These are phyloP conservation scores for Neobulgaria alba DNA, from an alignment of 2,329 filamentous ascomycete genomes.

Conservation along the genomic window DNA sequence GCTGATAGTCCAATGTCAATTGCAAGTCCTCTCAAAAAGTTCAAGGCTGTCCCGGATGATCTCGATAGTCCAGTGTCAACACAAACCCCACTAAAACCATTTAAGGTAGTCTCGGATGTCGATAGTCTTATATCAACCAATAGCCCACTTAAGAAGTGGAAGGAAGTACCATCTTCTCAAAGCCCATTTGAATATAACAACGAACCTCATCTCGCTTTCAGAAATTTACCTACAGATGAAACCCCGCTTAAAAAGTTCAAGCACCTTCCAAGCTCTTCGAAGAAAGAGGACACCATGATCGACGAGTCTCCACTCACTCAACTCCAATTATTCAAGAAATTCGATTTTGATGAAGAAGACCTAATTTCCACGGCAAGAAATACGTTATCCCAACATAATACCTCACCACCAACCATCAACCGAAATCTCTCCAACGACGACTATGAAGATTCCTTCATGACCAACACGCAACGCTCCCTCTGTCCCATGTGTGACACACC, in stretches of 20 bases:
- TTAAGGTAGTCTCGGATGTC: background rate
- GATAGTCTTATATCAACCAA: no score
- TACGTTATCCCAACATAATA: background rate
- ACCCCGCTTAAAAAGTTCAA: no score
- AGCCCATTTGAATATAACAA: no score
- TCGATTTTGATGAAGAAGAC: conserved; percentile 6
- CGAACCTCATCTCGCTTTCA: no score
- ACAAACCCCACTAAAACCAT: background rate
- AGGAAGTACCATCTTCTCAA: no score
- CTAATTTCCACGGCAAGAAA: background rate
- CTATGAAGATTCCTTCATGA: conserved; percentile 17
- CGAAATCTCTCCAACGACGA: no score
- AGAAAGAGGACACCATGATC: conserved; percentile 1
- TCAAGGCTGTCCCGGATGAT: background rate
- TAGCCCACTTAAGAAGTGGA: no score
- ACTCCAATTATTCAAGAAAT: background rate
- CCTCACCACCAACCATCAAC: no score
- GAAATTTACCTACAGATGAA: no score
- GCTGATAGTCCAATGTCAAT: background rate
- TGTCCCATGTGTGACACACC: conserved; percentile 61
- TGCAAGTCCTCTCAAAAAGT: background rate
- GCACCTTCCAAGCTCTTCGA: no score
- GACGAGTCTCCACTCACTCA: conserved; percentile 1
- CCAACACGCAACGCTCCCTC: conserved; percentile 18
- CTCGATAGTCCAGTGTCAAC: background rate